Conservation (phyloP, 805 yeast species). For the Kodamaea nitidulidarum region DNA sequence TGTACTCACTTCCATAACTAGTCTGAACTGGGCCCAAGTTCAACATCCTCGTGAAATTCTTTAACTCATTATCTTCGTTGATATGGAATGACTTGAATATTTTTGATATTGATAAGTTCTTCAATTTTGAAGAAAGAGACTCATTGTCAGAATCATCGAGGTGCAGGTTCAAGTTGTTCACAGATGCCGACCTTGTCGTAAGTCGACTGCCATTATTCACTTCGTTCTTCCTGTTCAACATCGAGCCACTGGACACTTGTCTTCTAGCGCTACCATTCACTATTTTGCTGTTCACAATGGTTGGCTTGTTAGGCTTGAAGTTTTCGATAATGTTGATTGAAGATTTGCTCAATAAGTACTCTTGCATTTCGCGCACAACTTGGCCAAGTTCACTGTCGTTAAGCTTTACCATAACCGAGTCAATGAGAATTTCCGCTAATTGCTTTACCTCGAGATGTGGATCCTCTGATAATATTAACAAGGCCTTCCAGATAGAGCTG, state of each 20-base stretch:
- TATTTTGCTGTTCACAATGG: conserved; percentile 28
- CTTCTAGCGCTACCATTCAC: conserved; percentile 15
- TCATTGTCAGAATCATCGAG: conserved; percentile 20
- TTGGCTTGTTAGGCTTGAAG: conserved; percentile 38
- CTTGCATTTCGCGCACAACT: conserved; percentile 63
- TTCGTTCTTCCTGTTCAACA: conserved; percentile 19
- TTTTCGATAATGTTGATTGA: conserved; percentile 36
- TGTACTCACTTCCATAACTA: conserved; percentile 41
- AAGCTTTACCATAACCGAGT: conserved; percentile 60
- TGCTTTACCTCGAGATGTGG: conserved; percentile 79
- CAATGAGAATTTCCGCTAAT: conserved; percentile 71
- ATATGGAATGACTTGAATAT: conserved; percentile 37
- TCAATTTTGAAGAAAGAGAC: conserved; percentile 32
- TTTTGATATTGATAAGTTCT: conserved; percentile 31
- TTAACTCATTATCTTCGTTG: conserved; percentile 38
- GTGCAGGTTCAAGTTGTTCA: conserved; percentile 15
- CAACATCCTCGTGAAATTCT: conserved; percentile 34
- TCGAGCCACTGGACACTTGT: conserved; percentile 24
- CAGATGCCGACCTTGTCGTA: conserved; percentile 28
- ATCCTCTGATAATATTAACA: conserved; percentile 77
- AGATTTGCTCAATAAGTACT: conserved; percentile 51
- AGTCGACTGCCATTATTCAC: conserved; percentile 26
- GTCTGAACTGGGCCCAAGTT: conserved; percentile 34
- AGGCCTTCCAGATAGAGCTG: conserved; percentile 82
- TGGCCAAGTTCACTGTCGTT: conserved; percentile 63